Base-by-base conservation (phyloP, 2,329 filamentous ascomycete genomes). In the Xylariaceae sp. region DNA sequence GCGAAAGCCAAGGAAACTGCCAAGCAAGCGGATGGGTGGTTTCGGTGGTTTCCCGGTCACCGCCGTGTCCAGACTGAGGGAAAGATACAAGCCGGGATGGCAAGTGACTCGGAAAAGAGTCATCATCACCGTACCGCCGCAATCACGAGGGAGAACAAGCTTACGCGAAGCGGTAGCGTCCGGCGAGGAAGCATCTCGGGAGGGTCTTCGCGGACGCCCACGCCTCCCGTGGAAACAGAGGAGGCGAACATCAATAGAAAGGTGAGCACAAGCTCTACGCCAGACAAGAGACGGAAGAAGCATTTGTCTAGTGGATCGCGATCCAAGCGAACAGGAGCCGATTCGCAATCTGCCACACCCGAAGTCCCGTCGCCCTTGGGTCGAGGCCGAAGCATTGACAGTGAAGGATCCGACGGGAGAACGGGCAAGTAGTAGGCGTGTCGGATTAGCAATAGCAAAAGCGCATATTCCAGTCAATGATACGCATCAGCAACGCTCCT, bases 31-130 rank as follows among this genome's bases (percentile, higher is more conserved):
- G 85, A 88, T 55, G 84, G 88, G 18, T 89, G 87, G 86, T 78
- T 95, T 42, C 95, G 91, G 91, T 95, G 92, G 88, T 84, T 90
- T 1, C 89, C 90, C 0, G 90, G 88, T 0, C 90, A 88, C 81
- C 77, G 82, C 0, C 90, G 88, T 81, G 77, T 82, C 39, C 82
- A 78, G 30, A 76, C 75, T 67, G 56, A 69, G 53, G 69, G 69
- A 11, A 68, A 67, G 62, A 45, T 54, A n/a, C 69, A 68, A 4
- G 52, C 57, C 3, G 55, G 17, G 8, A 37, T 57, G 2, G 51
- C 54, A 17, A 35, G 53, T 1, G 70, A 69, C 18, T 51, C 59
- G 5, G 76, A 80, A 56, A 79, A 76, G 69, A 62, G 53, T 15
- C 69, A 70, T 9, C 76, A 75, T 51, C 75, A 74, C 18, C 78